Conservation (phyloP, 2,329 filamentous ascomycete species). For the Microdochium nivale region DNA sequence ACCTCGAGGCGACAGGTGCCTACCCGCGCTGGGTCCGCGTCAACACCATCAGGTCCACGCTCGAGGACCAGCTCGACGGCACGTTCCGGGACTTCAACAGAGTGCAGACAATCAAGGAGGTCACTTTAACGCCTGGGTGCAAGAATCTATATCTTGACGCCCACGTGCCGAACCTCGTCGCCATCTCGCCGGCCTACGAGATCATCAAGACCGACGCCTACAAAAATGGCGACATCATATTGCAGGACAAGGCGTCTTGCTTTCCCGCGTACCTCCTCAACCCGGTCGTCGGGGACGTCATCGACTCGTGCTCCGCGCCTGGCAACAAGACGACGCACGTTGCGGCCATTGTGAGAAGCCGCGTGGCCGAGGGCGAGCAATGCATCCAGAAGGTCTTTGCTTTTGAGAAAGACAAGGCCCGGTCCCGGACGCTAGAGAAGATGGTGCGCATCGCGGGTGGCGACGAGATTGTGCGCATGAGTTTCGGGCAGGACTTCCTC, state of each 20-base stretch:
- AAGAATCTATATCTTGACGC: slow-evolving; percentile 65
- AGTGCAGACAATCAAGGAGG: slow-evolving; percentile 45
- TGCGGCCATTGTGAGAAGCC: slow-evolving; percentile 59
- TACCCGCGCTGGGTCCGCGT: slow-evolving; percentile 91
- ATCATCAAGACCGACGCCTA: slow-evolving; percentile 70
- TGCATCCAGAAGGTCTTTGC: slow-evolving; percentile 52
- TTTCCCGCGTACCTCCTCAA: slow-evolving; percentile 88
- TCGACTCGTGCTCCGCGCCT: slow-evolving; percentile 92
- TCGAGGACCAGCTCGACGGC: slow-evolving; percentile 63
- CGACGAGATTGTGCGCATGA: slow-evolving; percentile 55
- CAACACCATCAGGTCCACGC: slow-evolving; percentile 65
- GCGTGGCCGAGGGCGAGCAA: slow-evolving; percentile 24
- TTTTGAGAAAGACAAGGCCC: slow-evolving; percentile 65
- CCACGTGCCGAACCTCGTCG: slow-evolving; percentile 76
- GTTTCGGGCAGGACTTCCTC: slow-evolving; percentile 73
- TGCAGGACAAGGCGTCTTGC: slow-evolving; percentile 96
- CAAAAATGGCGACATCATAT: slow-evolving; percentile 65
- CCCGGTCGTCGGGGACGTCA: slow-evolving; percentile 63
- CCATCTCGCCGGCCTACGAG: slow-evolving; percentile 63
- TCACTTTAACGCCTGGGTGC: slow-evolving; percentile 38
- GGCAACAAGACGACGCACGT: slow-evolving; percentile 97
- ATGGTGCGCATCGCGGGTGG: slow-evolving; percentile 79
- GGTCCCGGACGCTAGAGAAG: slow-evolving; percentile 69
- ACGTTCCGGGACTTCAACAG: slow-evolving; percentile 61
- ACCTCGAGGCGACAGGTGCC: slow-evolving; percentile 35